A percentile compares a stretch with the other conserved stretches of the same genome.
Evolutionary conservation across 1,284 basidiomycete genomes (phyloP).

Genomic region (Irpex sp.): DNA sequence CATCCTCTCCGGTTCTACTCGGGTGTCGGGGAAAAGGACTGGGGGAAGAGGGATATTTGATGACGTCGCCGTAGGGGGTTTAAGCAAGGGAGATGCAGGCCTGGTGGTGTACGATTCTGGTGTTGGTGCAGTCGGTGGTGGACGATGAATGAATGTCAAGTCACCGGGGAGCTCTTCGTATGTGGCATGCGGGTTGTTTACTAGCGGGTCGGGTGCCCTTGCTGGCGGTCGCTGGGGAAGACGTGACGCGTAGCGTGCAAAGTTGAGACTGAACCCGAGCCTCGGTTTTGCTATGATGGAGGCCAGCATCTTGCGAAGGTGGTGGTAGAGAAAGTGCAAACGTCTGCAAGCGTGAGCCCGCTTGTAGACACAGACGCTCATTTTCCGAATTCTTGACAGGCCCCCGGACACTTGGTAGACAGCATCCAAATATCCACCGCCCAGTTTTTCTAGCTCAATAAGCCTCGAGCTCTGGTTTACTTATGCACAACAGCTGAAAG

Average conservation of each 20-base stretch:
- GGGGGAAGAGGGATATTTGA: slow-evolving; percentile 41
- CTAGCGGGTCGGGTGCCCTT: slow-evolving; percentile 59
- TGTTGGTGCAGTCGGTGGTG: slow-evolving; percentile 65
- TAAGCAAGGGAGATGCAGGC: slow-evolving; percentile 64
- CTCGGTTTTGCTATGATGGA: slow-evolving; percentile 14
- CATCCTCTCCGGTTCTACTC: slow-evolving; percentile 31
- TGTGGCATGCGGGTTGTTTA: slow-evolving; percentile 48
- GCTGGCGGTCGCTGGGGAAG: slow-evolving; percentile 51
- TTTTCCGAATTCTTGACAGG: neutral
- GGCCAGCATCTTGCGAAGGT: slow-evolving; percentile 2
- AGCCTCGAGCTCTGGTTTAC: too few relatives aligned
- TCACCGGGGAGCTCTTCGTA: slow-evolving; percentile 52
- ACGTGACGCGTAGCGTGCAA: slow-evolving; percentile 37
- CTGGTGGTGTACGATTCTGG: slow-evolving; percentile 62
- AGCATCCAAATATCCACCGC: too few relatives aligned
- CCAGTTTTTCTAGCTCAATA: too few relatives aligned
- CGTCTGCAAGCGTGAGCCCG: neutral
- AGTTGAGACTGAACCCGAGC: slow-evolving; percentile 12
- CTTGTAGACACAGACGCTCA: neutral
- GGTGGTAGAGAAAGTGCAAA: neutral
- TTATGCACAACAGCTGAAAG: too few relatives aligned
- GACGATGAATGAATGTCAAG: slow-evolving; percentile 73
- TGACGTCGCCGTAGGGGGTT: slow-evolving; percentile 22
- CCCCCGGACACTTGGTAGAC: too few relatives aligned
- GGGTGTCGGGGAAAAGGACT: slow-evolving; percentile 30